Evolutionary conservation across 768 basidiomycete genomes (phyloP).

Genomic region (Termitomyces sp.): DNA sequence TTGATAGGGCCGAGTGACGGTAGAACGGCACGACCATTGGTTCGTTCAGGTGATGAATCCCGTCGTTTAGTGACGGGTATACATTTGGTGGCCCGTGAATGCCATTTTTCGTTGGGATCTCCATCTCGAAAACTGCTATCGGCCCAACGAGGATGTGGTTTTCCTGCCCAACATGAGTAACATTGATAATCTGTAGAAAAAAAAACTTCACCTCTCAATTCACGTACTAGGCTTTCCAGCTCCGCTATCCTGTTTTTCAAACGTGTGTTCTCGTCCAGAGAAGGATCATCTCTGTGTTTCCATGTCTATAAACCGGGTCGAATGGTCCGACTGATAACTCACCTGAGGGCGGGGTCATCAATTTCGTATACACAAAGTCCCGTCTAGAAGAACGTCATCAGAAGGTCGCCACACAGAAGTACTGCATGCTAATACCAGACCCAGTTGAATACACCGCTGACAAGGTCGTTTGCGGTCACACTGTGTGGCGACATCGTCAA

Average conservation of each 20-base stretch:
- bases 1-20: conserved; percentile 59
- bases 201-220: conserved; percentile 59
- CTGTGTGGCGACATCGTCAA: conserved; percentile 30
- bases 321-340: conserved; percentile 12
- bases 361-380: conserved; percentile 95
- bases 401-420: conserved; percentile 1
- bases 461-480: conserved; percentile 92
- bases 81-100: conserved; percentile 75
- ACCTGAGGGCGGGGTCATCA: conserved; percentile 83
- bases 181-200: conserved; percentile 3
- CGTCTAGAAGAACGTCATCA: conserved; percentile 42
- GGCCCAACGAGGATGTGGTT: conserved; percentile 85
- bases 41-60: conserved; percentile 28
- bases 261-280: conserved; percentile 81
- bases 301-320: background rate
- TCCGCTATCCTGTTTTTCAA: conserved; percentile 87
- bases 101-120: conserved; percentile 82
- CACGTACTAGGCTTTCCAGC: conserved; percentile 86
- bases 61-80: conserved; percentile 37
- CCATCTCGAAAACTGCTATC: conserved; percentile 74
- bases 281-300: conserved; percentile 69
- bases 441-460: conserved; percentile 84
- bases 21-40: conserved; percentile 34
- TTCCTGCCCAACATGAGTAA: conserved; percentile 40
- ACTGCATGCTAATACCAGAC: conserved; percentile 48